A percentile compares a stretch with the other conserved stretches of the same genome.
Conservation (phyloP, 768 basidiomycete species). For the Mycena albidolilacea region DNA sequence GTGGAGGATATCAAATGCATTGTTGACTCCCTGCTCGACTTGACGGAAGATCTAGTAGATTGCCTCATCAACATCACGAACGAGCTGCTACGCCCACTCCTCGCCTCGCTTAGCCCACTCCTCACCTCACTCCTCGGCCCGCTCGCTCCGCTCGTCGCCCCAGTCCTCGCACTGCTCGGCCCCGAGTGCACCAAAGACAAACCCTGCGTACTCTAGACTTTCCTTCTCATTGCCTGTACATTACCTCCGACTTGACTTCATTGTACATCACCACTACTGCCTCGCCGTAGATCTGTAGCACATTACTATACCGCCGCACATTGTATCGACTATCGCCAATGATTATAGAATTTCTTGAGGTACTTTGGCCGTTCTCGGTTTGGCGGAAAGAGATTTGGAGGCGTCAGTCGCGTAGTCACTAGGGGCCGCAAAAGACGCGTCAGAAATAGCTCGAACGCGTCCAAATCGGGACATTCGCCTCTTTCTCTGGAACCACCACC, state of each 20-base stretch:
- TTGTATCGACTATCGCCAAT: constrained; percentile 52
- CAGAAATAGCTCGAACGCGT: background rate
- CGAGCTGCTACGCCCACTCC: constrained; percentile 48
- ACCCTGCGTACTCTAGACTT: constrained; percentile 12
- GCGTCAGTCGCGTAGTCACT: no score
- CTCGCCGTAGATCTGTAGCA: constrained; percentile 25
- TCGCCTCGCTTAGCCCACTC: no score
- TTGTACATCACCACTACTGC: constrained; percentile 17
- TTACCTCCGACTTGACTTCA: background rate
- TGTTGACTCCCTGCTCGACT: constrained; percentile 65
- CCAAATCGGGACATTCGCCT: constrained; percentile 6
- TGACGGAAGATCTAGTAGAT: constrained; percentile 65
- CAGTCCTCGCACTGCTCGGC: no score
- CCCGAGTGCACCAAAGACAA: no score
- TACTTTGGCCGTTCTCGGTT: background rate
- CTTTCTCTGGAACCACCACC: constrained; percentile 41
- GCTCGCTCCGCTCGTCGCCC: no score
- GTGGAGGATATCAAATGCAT: constrained; percentile 74
- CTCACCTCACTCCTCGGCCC: no score
- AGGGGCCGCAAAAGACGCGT: no score
- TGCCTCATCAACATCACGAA: constrained; percentile 58
- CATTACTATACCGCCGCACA: constrained; percentile 43
- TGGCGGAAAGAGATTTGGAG: no score
- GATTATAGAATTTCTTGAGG: constrained; percentile 31
- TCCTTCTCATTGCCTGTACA: background rate